Percentiles rank a stretch among this genome's conserved stretches.
phyloP scores from a whole-genome alignment of 129 eudicot species.

The Gnaphalium uliginosum region DNA sequence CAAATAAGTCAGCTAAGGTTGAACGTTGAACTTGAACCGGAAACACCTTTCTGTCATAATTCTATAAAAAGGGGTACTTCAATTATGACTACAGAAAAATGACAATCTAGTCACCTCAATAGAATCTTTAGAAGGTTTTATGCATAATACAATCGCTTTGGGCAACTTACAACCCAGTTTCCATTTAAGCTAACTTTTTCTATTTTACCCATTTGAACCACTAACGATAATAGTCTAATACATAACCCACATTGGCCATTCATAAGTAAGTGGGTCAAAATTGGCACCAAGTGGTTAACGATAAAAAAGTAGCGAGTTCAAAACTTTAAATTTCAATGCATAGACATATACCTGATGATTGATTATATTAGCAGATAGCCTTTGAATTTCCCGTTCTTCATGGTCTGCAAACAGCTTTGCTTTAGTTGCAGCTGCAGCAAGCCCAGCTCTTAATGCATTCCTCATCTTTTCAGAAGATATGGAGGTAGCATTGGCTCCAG shows the following conservation, averaged over 20 bases:
- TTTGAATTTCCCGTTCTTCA: conserved; percentile 96
- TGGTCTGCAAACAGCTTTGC: conserved; percentile 97
- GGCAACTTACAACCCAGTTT: too few relatives aligned
- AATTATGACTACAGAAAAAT: too few relatives aligned
- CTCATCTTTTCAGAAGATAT: conserved; percentile 69
- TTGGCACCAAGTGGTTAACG: neutral
- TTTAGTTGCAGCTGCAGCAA: conserved; percentile 89
- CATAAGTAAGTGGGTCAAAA: neutral
- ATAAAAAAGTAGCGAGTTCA: neutral
- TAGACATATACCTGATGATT: conserved; percentile 79
- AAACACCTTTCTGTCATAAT: too few relatives aligned
- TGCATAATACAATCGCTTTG: too few relatives aligned
- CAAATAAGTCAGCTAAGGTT: too few relatives aligned
- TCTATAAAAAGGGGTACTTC: too few relatives aligned
- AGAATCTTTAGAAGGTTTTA: too few relatives aligned
- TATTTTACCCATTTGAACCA: too few relatives aligned
- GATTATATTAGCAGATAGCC: conserved; percentile 89
- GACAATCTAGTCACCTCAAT: too few relatives aligned
- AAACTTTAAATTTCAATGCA: neutral
- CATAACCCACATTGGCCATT: neutral
- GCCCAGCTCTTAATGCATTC: conserved; percentile 87
- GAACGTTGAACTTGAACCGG: too few relatives aligned
- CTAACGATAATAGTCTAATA: too few relatives aligned
- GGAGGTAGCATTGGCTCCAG: conserved; percentile 41
- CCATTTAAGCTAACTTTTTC: too few relatives aligned